A percentile compares a stretch with the other conserved stretches of the same genome.
Evolutionary conservation across 2,329 filamentous ascomycete species (phyloP).

Genomic region (Pleochaeta shiraiana): DNA sequence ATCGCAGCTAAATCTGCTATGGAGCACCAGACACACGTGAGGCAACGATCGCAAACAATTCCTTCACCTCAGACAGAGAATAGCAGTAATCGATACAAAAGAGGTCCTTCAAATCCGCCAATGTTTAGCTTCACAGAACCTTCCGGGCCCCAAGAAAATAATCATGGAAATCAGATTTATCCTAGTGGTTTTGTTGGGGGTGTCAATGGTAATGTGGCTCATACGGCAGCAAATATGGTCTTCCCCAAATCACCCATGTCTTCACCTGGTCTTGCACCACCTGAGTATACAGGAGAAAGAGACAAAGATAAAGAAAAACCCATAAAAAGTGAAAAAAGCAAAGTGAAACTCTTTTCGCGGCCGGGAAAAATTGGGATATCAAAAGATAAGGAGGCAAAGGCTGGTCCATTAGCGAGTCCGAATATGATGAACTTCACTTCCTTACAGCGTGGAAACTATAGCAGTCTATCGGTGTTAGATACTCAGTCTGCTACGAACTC

Average conservation of each 20-base stretch:
- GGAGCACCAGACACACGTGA: slow-evolving; percentile 30
- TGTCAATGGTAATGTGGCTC: slow-evolving; percentile 39
- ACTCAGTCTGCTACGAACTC: slow-evolving; percentile 39
- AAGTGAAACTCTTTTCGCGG: slow-evolving; percentile 63
- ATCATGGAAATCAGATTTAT: slow-evolving; percentile 27
- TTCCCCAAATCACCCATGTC: slow-evolving; percentile 32
- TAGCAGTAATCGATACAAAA: slow-evolving; percentile 12
- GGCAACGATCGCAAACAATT: slow-evolving; percentile 56
- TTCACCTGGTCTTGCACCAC: slow-evolving; percentile 16
- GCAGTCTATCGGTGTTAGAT: slow-evolving; percentile 50
- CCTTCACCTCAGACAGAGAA: slow-evolving; percentile 26
- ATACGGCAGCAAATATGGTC: slow-evolving; percentile 49
- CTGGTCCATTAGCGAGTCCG: slow-evolving; percentile 49
- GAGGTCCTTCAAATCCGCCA: slow-evolving; percentile 36
- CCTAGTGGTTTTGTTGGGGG: slow-evolving; percentile 39
- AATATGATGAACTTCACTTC: slow-evolving; percentile 46
- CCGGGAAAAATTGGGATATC: slow-evolving; percentile 50
- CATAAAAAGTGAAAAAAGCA: slow-evolving; percentile 43
- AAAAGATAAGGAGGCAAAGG: slow-evolving; percentile 40
- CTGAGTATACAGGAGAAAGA: slow-evolving; percentile 16
- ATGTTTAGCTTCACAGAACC: slow-evolving; percentile 42
- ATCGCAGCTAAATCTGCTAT: slow-evolving; percentile 64
- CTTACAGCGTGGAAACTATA: slow-evolving; percentile 42
- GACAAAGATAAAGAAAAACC: slow-evolving; percentile 31
- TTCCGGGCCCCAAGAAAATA: slow-evolving; percentile 34